Evolutionary conservation across 345 rosid genomes (phyloP), one percentile per base, ranked within the genome.

Genomic region (Ricinus communis): DNA sequence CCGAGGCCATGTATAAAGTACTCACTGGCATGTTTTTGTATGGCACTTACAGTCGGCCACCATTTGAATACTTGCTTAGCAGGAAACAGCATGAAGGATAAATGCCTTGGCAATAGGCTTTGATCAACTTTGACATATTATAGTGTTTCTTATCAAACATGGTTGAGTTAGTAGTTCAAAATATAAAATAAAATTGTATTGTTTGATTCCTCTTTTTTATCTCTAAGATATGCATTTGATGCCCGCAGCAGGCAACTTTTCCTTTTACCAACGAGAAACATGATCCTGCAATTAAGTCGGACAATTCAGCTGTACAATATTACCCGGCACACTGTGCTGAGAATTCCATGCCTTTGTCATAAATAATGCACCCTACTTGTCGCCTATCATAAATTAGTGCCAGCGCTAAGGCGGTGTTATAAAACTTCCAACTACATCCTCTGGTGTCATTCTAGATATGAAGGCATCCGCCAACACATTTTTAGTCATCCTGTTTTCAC

Each of bases 1-100:
- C 99, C 0, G 99, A 94, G 70, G 95, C 84, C 4, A 89, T 87
- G 97, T 91, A 94, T 21, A 83, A 81, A 80, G 87, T 83, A 56
- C 75, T 91, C 21, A 67, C 91, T 15, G 73, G 68, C 75, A 86
- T 90, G 97, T 87, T 95, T 69, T 71, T 92, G 7, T 60, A 66
- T 8, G 91, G 93, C 61, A 77, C 40, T 9, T 87, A 84, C 76
- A 82, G 86, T 65, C 82, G 78, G 12, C 97, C 99, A 76, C 86
- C 85, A 4, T 85, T 95, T 80, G 79, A 66, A 65, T 28, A 74
- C 73, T 75, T 91, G 82, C 25, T 86, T 36, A 55, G n/a, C 50
- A 85, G 68, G 78, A 93, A 84, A 77, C 77, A 25, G 28, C 64
- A 14, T 5, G 12, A 9, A 52, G 55, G 65, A 70, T 81, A 71